Percentiles rank a stretch among this genome's conserved stretches.
Evolutionary conservation across 176 grass and related monocot genomes (phyloP).

Genomic region (Eleusine coracana): DNA sequence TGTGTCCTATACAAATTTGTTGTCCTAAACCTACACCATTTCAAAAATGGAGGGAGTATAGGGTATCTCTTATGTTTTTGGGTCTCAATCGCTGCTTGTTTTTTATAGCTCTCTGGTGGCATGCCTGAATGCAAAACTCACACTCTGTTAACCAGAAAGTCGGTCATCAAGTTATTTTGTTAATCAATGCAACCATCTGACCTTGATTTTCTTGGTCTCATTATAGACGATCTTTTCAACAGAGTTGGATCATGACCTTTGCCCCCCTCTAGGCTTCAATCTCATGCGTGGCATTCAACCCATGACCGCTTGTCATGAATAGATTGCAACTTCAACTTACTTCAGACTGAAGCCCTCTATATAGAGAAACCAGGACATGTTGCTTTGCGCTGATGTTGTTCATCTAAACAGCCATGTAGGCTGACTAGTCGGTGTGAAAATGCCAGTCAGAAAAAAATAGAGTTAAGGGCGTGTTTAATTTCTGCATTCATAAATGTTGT

Average conservation of each 20-base stretch:
- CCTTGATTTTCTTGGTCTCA: neutral
- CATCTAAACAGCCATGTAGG: neutral
- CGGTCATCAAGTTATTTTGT: neutral
- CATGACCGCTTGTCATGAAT: neutral
- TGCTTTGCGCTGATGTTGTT: neutral
- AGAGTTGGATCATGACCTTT: neutral
- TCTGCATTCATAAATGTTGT: neutral
- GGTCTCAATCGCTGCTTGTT: constrained; percentile 2
- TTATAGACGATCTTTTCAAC: neutral
- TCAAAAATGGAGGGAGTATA: too few species aligned
- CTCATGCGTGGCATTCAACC: neutral
- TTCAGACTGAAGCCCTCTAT: neutral
- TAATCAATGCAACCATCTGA: neutral
- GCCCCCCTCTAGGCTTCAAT: neutral
- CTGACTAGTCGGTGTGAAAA: neutral
- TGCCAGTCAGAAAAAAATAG: neutral
- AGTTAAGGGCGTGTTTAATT: neutral
- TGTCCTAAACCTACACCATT: too few species aligned
- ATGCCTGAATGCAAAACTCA: constrained; percentile 12
- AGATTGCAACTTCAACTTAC: neutral
- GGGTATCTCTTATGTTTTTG: neutral
- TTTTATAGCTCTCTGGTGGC: neutral
- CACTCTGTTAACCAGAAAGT: neutral
- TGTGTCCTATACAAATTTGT: too few species aligned
- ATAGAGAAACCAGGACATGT: neutral